A percentile compares a stretch with the other conserved stretches of the same genome.
Evolutionary conservation across 495 filamentous ascomycete genomes (phyloP).

Genomic region (Penicillium samsonianum): DNA sequence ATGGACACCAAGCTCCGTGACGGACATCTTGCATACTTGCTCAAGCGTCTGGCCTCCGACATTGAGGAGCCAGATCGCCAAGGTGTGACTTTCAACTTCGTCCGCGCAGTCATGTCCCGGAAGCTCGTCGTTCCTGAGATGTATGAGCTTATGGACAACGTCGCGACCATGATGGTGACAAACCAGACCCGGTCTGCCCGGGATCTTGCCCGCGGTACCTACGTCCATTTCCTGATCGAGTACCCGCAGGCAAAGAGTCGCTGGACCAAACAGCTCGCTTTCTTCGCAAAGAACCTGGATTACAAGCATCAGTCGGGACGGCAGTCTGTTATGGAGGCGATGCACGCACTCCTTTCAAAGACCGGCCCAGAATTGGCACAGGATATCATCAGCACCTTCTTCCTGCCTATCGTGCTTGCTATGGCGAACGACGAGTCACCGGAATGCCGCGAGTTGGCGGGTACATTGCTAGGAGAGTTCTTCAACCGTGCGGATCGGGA

Average conservation of each 20-base stretch:
- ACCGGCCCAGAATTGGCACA: conserved; percentile 76
- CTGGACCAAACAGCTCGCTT: conserved; percentile 83
- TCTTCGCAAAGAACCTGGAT: conserved; percentile 86
- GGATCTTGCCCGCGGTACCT: conserved; percentile 83
- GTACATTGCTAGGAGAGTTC: conserved; percentile 71
- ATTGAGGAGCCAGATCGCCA: conserved; percentile 89
- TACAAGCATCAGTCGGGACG: conserved; percentile 87
- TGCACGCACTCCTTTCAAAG: conserved; percentile 81
- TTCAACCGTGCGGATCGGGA: conserved; percentile 80
- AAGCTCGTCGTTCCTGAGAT: conserved; percentile 83
- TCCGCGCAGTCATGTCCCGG: conserved; percentile 78
- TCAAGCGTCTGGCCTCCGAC: conserved; percentile 82
- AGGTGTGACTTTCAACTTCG: conserved; percentile 89
- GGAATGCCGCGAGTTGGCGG: conserved; percentile 83
- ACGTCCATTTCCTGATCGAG: conserved; percentile 90
- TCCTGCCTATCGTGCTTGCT: conserved; percentile 80
- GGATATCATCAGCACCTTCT: conserved; percentile 77
- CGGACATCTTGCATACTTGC: conserved; percentile 76
- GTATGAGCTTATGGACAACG: conserved; percentile 86
- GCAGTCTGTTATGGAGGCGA: conserved; percentile 85
- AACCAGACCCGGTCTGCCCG: conserved; percentile 85
- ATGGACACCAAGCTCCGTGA: conserved; percentile 74
- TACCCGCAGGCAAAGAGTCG: conserved; percentile 89
- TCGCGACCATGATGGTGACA: conserved; percentile 93
- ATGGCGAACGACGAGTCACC: conserved; percentile 85